phyloP scores from a whole-genome alignment of 2,329 filamentous ascomycete species.

The Monosporascus sp. region DNA sequence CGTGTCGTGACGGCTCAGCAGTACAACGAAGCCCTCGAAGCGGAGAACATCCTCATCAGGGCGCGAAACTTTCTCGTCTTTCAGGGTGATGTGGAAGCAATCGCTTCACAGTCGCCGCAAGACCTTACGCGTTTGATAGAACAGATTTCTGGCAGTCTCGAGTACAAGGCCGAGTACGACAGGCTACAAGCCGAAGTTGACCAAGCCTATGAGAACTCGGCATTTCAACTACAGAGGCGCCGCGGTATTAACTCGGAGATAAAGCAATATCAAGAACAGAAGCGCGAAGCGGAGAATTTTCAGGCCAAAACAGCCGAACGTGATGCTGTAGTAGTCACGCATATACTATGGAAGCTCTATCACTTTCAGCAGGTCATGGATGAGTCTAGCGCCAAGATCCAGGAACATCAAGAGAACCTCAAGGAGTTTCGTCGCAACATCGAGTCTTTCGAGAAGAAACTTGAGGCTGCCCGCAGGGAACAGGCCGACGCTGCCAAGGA shows the following conservation, averaged over 20 bases:
- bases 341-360: constrained; percentile 94
- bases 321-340: constrained; percentile 85
- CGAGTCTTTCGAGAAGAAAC: constrained; percentile 72
- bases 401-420: constrained; percentile 88
- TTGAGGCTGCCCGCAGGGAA: constrained; percentile 79
- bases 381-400: constrained; percentile 82
- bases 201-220: constrained; percentile 81
- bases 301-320: constrained; percentile 85
- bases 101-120: constrained; percentile 89
- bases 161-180: constrained; percentile 93
- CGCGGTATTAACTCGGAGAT: constrained; percentile 96
- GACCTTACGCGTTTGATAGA: constrained; percentile 92
- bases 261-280: constrained; percentile 95
- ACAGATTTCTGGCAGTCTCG: constrained; percentile 93
- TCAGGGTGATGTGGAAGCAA: constrained; percentile 95
- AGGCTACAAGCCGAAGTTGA: constrained; percentile 80
- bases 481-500: constrained; percentile 72
- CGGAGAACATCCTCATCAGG: constrained; percentile 96
- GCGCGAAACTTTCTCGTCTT: constrained; percentile 97
- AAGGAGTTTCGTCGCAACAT: constrained; percentile 88
- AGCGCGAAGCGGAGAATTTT: constrained; percentile 90
- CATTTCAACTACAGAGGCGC: constrained; percentile 80
- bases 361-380: constrained; percentile 93
- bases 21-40: constrained; percentile 89
- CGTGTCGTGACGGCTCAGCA: constrained; percentile 80